A percentile compares a stretch with the other conserved stretches of the same genome.
Evolutionary conservation across 1,284 basidiomycete genomes (phyloP).

Genomic region (Takashimella tepidaria): DNA sequence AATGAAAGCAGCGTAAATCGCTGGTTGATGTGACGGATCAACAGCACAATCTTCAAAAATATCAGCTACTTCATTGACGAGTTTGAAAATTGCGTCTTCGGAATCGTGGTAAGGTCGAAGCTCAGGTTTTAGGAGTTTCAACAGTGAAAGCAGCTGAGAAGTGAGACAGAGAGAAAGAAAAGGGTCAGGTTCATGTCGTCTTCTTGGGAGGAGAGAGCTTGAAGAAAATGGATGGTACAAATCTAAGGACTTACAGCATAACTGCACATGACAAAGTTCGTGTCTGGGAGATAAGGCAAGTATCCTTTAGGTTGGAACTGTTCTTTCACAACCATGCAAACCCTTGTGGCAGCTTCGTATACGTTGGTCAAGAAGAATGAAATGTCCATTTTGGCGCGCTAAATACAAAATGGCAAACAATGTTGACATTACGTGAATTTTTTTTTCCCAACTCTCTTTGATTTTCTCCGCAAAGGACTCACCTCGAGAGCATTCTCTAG

Average conservation of each 20-base stretch:
- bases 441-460: too few relatives aligned
- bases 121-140: constrained; percentile 62
- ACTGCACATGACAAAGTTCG: constrained; percentile 82
- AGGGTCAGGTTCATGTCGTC: too few relatives aligned
- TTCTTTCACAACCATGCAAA: constrained; percentile 52
- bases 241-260: constrained; percentile 56
- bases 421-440: not conserved
- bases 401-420: too few relatives aligned
- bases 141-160: constrained; percentile 66
- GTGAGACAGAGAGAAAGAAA: too few relatives aligned
- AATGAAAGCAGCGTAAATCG: constrained; percentile 79
- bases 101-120: constrained; percentile 40
- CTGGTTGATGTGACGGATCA: constrained; percentile 72
- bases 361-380: constrained; percentile 82
- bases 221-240: too few relatives aligned
- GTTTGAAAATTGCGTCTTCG: constrained; percentile 38
- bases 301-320: constrained; percentile 68
- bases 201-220: too few relatives aligned
- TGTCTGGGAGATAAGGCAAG: constrained; percentile 81
- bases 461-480: constrained; percentile 40
- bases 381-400: constrained; percentile 54
- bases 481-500: constrained; percentile 86
- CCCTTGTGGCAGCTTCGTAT: constrained; percentile 60
- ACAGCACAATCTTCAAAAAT: constrained; percentile 68
- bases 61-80: constrained; percentile 66